Evolutionary conservation across 306 rosid species (phyloP).

Genomic region (Biancaea sappan): DNA sequence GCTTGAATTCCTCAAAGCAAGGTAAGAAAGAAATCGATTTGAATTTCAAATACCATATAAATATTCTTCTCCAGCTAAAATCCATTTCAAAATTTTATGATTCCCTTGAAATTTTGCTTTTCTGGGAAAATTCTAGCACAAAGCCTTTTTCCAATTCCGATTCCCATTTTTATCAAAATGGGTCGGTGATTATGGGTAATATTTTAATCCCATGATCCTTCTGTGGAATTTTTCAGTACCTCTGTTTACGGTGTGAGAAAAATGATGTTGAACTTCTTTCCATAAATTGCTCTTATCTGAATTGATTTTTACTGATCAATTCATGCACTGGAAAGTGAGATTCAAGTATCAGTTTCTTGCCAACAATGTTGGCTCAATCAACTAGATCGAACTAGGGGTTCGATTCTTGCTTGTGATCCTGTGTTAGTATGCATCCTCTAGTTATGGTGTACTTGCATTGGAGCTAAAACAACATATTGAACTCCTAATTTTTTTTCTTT

Average conservation of each 20-base stretch:
- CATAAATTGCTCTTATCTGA: slow-evolving; percentile 21
- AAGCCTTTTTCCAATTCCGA: neutral
- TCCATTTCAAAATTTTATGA: neutral
- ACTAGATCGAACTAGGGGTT: too few species aligned
- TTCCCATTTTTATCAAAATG: slow-evolving; percentile 34
- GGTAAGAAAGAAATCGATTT: slow-evolving; percentile 49
- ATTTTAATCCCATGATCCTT: slow-evolving; percentile 9
- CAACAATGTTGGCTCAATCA: neutral
- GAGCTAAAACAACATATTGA: too few species aligned
- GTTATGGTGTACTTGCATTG: too few species aligned
- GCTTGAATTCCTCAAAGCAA: slow-evolving; percentile 38
- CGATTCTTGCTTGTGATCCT: too few species aligned
- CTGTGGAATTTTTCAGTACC: slow-evolving; percentile 13
- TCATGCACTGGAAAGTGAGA: slow-evolving; percentile 25
- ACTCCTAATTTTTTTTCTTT: neutral
- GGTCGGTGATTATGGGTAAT: slow-evolving; percentile 18
- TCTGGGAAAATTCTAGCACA: neutral
- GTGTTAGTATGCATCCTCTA: too few species aligned
- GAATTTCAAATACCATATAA: slow-evolving; percentile 8
- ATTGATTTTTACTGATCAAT: slow-evolving; percentile 15
- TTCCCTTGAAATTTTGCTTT: slow-evolving; percentile 3
- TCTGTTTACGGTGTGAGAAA: slow-evolving; percentile 27
- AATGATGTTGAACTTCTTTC: slow-evolving; percentile 7
- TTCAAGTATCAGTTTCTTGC: slow-evolving; percentile 9
- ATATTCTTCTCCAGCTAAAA: neutral